Conservation (phyloP, 2,329 filamentous ascomycete species). For the Colletotrichum trifolii region DNA sequence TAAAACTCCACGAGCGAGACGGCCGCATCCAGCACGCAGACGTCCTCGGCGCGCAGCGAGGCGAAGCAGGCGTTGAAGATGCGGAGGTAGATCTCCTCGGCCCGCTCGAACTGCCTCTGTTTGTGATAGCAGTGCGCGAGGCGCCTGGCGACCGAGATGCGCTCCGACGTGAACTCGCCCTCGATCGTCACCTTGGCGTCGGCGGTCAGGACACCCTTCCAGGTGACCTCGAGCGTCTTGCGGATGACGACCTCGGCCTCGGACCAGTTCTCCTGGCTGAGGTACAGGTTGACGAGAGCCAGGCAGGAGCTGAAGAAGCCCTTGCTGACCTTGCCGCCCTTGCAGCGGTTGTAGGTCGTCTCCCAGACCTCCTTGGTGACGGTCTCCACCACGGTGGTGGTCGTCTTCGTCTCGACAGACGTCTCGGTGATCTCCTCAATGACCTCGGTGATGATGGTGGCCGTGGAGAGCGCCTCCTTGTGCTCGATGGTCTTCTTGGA, state of each 20-base stretch:
- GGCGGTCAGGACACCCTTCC: conserved; percentile 49
- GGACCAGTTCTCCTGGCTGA: conserved; percentile 46
- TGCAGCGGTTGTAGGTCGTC: conserved; percentile 48
- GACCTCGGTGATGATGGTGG: conserved; percentile 51
- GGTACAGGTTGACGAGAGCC: conserved; percentile 47
- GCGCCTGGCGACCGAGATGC: conserved; percentile 45
- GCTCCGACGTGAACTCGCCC: conserved; percentile 47
- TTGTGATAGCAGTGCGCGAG: conserved; percentile 50
- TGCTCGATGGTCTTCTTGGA: conserved; percentile 44
- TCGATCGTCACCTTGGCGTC: conserved; percentile 45
- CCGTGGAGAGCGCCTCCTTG: conserved; percentile 48
- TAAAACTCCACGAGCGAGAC: conserved; percentile 46
- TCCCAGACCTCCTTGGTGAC: conserved; percentile 50
- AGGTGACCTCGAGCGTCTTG: conserved; percentile 50
- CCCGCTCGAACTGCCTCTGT: conserved; percentile 50
- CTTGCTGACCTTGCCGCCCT: conserved; percentile 45
- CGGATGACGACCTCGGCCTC: conserved; percentile 50
- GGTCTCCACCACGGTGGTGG: conserved; percentile 47
- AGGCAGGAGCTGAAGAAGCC: conserved; percentile 49
- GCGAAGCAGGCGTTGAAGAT: conserved; percentile 49
- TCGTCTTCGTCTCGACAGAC: conserved; percentile 46
- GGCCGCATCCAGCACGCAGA: conserved; percentile 43
- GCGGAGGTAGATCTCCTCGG: conserved; percentile 50
- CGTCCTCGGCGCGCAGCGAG: conserved; percentile 45
- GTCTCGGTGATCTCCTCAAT: conserved; percentile 52